Base-by-base conservation (phyloP, 2,329 filamentous ascomycete species). In the Stachybotrys echinatus region DNA sequence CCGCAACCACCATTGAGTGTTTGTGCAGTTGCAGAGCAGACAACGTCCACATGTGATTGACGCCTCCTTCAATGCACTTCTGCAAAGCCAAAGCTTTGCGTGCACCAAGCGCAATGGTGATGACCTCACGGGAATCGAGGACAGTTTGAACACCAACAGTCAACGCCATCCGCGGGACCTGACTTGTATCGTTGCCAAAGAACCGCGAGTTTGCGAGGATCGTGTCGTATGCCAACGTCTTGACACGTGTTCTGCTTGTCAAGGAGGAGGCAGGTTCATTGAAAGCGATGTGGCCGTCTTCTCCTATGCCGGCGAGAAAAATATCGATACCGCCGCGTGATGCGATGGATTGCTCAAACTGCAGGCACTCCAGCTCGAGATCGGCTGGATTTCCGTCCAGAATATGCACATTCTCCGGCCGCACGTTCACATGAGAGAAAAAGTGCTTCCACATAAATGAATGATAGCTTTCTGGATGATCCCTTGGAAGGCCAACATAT, bases 391-490 rank as follows among this genome's bases (percentile, higher is more conserved):
- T 89, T 56, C 87, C 86, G 62, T 89, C 79, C n/a, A 89, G 76
- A 59, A 90, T 87, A 62, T 91, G 83, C 55, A 89, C 83, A 51
- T 75, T 88, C 53, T 76, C 74, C 1, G 87, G 87, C 48, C 79
- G 76, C 52, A 90, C 81, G 62, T 91, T 83, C 57, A 90, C 80
- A 55, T 77, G 86, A 42, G 82, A 84, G 72, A 91, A 91, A 71
- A 91, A 87, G 68, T 90, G 78, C 68, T 83, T 84, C 76, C 88
- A 90, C 87, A 91, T 90, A 72, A 89, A 91, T 59, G 82, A 85
- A 72, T 90, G 87, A 68, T 91, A 91, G 64, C 81, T 86, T 63
- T 89, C 83, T 4, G 86, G 85, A 66, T 91, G 87, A 58, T 88
- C 84, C 56, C 84, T 79, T 17, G 87, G 81, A 45, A 90, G 77